Percentiles rank a stretch among this genome's conserved stretches.
phyloP scores from a whole-genome alignment of 2,329 filamentous ascomycete species.

The Aciculosporium take region DNA sequence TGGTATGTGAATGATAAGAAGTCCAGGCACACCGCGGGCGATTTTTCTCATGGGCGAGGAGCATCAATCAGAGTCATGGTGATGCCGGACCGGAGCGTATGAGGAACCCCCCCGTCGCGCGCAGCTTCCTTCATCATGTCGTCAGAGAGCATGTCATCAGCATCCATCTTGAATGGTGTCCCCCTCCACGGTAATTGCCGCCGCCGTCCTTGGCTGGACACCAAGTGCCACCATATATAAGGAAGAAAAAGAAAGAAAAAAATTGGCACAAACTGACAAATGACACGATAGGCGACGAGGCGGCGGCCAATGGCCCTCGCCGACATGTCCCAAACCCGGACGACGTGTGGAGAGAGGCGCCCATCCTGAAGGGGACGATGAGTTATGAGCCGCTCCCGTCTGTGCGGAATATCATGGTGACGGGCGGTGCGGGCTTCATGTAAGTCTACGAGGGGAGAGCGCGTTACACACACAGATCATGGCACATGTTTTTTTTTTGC shows the following conservation, averaged over 20 bases:
- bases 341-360: conserved; percentile 58
- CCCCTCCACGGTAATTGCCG: conserved; percentile 7
- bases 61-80: conserved; percentile 2
- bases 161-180: conserved; percentile 2
- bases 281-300: conserved; percentile 6
- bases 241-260: too few relatives aligned
- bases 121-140: conserved; percentile 7
- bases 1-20: background rate
- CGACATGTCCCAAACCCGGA: conserved; percentile 44
- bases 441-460: conserved; percentile 38
- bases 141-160: conserved; percentile 1
- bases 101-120: conserved; percentile 1
- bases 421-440: conserved; percentile 78
- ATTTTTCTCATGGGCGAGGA: background rate
- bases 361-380: conserved; percentile 53
- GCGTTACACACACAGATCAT: too few relatives aligned
- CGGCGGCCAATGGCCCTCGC: conserved; percentile 15
- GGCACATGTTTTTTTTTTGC: too few relatives aligned
- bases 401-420: conserved; percentile 71
- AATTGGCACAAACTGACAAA: background rate
- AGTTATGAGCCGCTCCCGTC: conserved; percentile 54
- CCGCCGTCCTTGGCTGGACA: background rate
- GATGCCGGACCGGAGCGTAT: background rate
- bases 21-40: background rate
- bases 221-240: too few relatives aligned